These are phyloP conservation scores for Punctularia strigosozonata DNA, from an alignment of 768 basidiomycete species.

Conservation along the genomic window DNA sequence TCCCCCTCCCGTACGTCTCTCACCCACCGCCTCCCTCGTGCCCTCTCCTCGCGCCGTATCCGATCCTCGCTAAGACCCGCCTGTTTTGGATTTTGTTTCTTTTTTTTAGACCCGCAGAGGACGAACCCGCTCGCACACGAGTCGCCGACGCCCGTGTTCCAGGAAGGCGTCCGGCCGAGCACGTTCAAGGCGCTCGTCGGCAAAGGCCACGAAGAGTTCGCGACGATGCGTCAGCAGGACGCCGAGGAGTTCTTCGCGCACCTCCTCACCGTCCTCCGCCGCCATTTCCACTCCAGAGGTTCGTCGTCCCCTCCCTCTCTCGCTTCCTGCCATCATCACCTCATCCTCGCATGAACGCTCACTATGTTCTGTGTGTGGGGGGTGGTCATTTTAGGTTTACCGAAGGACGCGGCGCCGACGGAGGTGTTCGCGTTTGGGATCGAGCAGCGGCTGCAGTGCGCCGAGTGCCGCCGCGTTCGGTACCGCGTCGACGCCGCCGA, in stretches of 20 bases:
- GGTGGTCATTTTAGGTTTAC: slow-evolving; percentile 19
- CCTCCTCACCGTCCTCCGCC: slow-evolving; percentile 60
- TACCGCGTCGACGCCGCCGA: slow-evolving; percentile 73
- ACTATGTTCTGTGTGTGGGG: too few relatives aligned
- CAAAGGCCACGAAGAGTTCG: slow-evolving; percentile 86
- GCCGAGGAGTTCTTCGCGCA: slow-evolving; percentile 90
- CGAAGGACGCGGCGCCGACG: slow-evolving; percentile 52
- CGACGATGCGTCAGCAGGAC: slow-evolving; percentile 96
- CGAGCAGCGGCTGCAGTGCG: slow-evolving; percentile 83
- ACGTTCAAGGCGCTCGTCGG: slow-evolving; percentile 87
- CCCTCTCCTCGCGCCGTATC: too few relatives aligned
- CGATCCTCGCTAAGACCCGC: too few relatives aligned
- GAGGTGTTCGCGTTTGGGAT: slow-evolving; percentile 67
- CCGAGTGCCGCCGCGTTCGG: slow-evolving; percentile 65
- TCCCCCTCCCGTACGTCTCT: too few relatives aligned
- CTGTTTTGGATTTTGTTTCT: too few relatives aligned
- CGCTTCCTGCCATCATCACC: too few relatives aligned
- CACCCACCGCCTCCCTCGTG: too few relatives aligned
- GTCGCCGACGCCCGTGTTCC: slow-evolving; percentile 46
- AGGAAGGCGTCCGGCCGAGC: slow-evolving; percentile 71
- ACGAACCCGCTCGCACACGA: slow-evolving; percentile 24
- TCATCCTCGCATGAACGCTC: too few relatives aligned
- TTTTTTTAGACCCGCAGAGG: slow-evolving; percentile 10
- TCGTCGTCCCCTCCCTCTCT: too few relatives aligned
- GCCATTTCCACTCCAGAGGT: too few relatives aligned